These are phyloP conservation scores for Exophiala spinifera DNA, from an alignment of 2,329 filamentous ascomycete genomes.

Conservation along the genomic window DNA sequence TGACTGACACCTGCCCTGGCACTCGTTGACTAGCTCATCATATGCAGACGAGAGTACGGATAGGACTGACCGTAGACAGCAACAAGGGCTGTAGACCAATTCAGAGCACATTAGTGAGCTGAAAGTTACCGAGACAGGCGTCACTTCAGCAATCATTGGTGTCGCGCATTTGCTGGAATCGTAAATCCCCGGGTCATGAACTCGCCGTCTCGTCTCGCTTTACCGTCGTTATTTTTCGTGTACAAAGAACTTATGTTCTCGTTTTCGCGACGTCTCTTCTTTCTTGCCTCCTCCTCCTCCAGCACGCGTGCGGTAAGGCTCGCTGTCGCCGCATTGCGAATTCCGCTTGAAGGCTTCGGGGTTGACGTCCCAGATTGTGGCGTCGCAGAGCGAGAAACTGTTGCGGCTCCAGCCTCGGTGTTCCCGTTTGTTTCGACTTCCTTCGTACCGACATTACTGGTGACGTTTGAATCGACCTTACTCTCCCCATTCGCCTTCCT, in stretches of 20 bases:
- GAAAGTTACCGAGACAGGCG: no score
- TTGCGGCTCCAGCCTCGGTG: conserved; percentile 1
- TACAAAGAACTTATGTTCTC: conserved; percentile 57
- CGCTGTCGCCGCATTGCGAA: conserved; percentile 86
- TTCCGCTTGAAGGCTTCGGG: conserved; percentile 52
- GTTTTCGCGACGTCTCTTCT: conserved; percentile 70
- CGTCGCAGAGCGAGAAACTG: conserved; percentile 8
- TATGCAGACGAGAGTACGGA: no score
- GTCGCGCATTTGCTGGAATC: conserved; percentile 43
- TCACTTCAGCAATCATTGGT: conserved; percentile 11
- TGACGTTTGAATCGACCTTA: conserved; percentile 6
- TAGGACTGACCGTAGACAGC: no score
- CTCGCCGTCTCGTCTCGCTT: conserved; percentile 45
- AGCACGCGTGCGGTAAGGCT: conserved; percentile 81
- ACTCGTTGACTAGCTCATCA: no score
- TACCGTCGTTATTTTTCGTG: conserved; percentile 41
- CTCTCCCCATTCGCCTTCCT: conserved; percentile 66
- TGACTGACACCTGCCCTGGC: no score
- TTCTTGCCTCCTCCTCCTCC: conserved; percentile 77
- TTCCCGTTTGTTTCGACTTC: conserved; percentile 13
- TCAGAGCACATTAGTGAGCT: no score
- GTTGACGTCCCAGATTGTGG: conserved; percentile 33
- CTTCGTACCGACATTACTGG: background rate
- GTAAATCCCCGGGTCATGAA: conserved; percentile 60
- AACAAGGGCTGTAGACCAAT: no score